Base-by-base conservation (phyloP, 768 basidiomycete species). In the Cystobasidium onofrii region DNA sequence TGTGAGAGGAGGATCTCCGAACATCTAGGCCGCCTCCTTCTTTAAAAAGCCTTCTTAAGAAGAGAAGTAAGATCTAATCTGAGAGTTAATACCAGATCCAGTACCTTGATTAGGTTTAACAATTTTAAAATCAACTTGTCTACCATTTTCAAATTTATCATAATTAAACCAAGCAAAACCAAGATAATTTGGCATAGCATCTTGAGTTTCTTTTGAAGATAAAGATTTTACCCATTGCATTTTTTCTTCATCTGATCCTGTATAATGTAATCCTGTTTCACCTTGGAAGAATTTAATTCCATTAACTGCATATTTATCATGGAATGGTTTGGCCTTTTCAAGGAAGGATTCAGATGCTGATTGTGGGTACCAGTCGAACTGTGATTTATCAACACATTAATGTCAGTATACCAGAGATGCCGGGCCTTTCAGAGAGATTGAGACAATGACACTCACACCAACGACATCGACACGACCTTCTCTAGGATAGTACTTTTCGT, bases 401-500 rank as follows among this genome's bases (percentile, higher is more conserved):
- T n/a, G 20, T 29, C 27, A n/a, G 52, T 54, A 54, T n/a, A 54
- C 18, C 18, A n/a, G n/a, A n/a, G n/a, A n/a, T n/a, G n/a, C n/a
- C n/a, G n/a, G n/a, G n/a, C n/a, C n/a, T n/a, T n/a, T n/a, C n/a
- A n/a, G n/a, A n/a, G n/a, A n/a, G n/a, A n/a, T n/a, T n/a, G n/a
- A n/a, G n/a, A n/a, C n/a, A n/a, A n/a, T n/a, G n/a, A 39, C 17
- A 52, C 65, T 67, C 65, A 67, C 65, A 55, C 73, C 73, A 29
- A 74, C 62, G 52, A 67, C 33, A 41, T 74, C 73, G 36, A 74
- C 64, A 29, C 50, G 18, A 18, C 7, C 64, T 33, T 46, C 41
- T 36, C 34, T 63, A 20, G 73, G 73, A 39, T 44, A 74, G 64
- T 74, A 74, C 64, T 60, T 36, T n/a, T 67, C 64, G 64, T 74